A percentile compares a stretch with the other conserved stretches of the same genome.
These are phyloP conservation scores for Friedmanniomyces endolithicus DNA, from an alignment of 495 filamentous ascomycete species.

Conservation along the genomic window DNA sequence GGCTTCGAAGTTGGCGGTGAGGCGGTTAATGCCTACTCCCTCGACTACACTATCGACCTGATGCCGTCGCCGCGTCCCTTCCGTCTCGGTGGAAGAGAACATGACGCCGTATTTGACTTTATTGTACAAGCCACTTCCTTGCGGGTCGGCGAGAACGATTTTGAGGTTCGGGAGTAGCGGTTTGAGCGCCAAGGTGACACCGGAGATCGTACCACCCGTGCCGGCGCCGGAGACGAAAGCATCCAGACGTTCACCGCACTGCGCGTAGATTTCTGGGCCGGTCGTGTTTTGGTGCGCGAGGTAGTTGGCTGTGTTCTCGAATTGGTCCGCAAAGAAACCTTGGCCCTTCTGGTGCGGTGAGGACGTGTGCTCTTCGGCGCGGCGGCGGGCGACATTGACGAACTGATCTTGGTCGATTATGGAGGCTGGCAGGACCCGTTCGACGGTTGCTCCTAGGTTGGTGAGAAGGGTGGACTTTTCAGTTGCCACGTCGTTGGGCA, in stretches of 20 bases:
- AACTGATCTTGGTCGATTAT: constrained; percentile 87
- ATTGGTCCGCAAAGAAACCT: constrained; percentile 94
- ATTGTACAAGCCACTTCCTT: constrained; percentile 89
- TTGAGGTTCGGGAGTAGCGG: constrained; percentile 47
- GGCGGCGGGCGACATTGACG: constrained; percentile 77
- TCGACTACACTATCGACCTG: constrained; percentile 97
- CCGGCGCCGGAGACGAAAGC: constrained; percentile 94
- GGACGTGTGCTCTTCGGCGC: constrained; percentile 57
- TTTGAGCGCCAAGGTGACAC: constrained; percentile 73
- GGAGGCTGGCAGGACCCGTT: constrained; percentile 77
- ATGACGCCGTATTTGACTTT: constrained; percentile 84
- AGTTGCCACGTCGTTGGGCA: constrained; percentile 80
- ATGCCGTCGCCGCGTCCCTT: constrained; percentile 74
- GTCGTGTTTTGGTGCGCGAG: constrained; percentile 69
- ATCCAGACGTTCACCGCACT: constrained; percentile 65
- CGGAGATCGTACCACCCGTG: constrained; percentile 86
- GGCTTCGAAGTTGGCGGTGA: constrained; percentile 83
- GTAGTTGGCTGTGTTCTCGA: constrained; percentile 83
- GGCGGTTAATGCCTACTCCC: constrained; percentile 84
- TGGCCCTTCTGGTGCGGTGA: constrained; percentile 36
- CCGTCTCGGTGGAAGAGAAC: constrained; percentile 76
- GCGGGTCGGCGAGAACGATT: constrained; percentile 83
- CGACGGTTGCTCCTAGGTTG: constrained; percentile 80
- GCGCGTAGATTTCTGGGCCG: constrained; percentile 74
- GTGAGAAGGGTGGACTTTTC: constrained; percentile 84